Evolutionary conservation across 306 rosid genomes (phyloP), one percentile per base, ranked within the genome.

Genomic region (Quercus suber): DNA sequence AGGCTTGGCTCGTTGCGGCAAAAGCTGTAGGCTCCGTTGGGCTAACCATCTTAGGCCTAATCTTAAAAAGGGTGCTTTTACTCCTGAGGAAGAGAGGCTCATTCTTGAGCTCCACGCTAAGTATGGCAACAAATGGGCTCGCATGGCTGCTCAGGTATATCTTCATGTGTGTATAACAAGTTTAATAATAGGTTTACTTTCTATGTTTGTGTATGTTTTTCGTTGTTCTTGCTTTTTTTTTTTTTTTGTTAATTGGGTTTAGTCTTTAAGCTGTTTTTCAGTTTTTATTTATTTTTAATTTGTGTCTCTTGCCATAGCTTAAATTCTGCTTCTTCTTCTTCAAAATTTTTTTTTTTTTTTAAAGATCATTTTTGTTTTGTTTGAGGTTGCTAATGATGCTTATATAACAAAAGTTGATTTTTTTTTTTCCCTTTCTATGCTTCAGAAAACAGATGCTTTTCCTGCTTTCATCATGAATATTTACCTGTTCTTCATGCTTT

Each of bases 61-160:
- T 77, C 80, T 94, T 83, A 94, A 88, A 80, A 94, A 92, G 53
- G 97, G 99, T 12, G 83, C 92, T 1, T 91, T 94, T 75, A 81
- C 93, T 3, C 89, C 84, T 0, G 91, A 91, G 3, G 99, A 94
- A 67, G 97, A 94, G 82, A 81, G 90, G 21, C 92, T 87, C 57
- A 94, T 94, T 80, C 80, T 91, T 53, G 92, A 89, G 9, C 93
- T 94, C 5, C 99, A 94, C 58, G 77, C 97, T 20, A 93, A 87
- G 37, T 86, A 79, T 51, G 97, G 98, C 75, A 94, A 94, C 87
- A 94, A 94, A 86, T 94, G 98, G 98, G 98, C 98, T n/a, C 85
- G 93, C 80, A 94, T 94, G 97, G 98, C 97, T 20, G 82, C 93
- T 73, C 89, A 92, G 90, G 98, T 92, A 80, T 10, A 69, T 12